These are phyloP conservation scores for Lasiodiplodia citricola DNA, from an alignment of 2,329 filamentous ascomycete species.

Conservation along the genomic window DNA sequence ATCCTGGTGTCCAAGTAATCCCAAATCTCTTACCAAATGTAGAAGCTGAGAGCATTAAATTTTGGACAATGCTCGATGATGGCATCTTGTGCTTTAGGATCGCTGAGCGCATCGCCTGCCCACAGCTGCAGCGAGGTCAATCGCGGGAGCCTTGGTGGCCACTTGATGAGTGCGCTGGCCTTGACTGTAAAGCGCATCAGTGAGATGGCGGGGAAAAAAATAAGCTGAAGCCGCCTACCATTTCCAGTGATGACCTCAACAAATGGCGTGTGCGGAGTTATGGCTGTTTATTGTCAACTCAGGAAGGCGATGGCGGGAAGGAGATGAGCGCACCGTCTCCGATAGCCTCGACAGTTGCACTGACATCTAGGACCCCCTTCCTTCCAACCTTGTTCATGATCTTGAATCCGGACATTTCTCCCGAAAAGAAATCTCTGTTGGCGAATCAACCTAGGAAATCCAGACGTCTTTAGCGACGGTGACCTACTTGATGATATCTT, in stretches of 20 bases:
- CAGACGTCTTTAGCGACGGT: too few relatives aligned
- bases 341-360: slow-evolving; percentile 53
- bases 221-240: slow-evolving; percentile 40
- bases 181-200: slow-evolving; percentile 47
- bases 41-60: slow-evolving; percentile 66
- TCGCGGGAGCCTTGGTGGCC: slow-evolving; percentile 64
- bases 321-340: neutral
- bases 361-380: slow-evolving; percentile 45
- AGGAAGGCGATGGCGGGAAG: slow-evolving; percentile 27
- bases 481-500: slow-evolving; percentile 58
- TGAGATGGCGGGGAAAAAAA: neutral
- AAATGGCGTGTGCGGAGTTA: slow-evolving; percentile 55
- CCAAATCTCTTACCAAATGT: slow-evolving; percentile 47
- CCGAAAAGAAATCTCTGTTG: slow-evolving; percentile 57
- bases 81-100: slow-evolving; percentile 58
- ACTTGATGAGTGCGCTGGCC: slow-evolving; percentile 59
- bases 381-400: slow-evolving; percentile 38
- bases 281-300: slow-evolving; percentile 38
- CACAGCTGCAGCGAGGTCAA: slow-evolving; percentile 65
- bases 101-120: slow-evolving; percentile 64
- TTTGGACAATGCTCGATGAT: slow-evolving; percentile 64
- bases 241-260: slow-evolving; percentile 66
- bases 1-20: slow-evolving; percentile 29
- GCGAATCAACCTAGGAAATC: neutral
- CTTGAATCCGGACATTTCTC: slow-evolving; percentile 52